Conservation (phyloP, 805 yeast genomes). For the Candida oleophila region DNA sequence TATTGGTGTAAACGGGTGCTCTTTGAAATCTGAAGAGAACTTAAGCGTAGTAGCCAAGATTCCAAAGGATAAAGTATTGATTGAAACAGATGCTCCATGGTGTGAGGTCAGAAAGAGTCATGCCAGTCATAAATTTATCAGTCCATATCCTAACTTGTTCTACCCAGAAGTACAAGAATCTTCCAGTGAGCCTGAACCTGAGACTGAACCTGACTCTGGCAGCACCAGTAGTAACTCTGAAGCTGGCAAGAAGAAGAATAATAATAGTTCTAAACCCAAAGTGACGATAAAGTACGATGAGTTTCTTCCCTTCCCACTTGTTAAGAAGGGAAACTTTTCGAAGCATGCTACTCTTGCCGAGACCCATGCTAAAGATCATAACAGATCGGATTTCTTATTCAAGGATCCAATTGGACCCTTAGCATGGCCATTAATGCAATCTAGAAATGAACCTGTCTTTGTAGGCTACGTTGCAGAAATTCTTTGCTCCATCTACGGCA, state of each 20-base stretch:
- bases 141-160: constrained; percentile 53
- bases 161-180: constrained; percentile 60
- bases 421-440: constrained; percentile 58
- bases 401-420: constrained; percentile 21
- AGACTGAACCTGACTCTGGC: neutral
- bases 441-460: constrained; percentile 90
- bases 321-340: constrained; percentile 61
- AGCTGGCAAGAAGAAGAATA: constrained; percentile 11
- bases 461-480: constrained; percentile 74
- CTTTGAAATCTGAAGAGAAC: constrained; percentile 76
- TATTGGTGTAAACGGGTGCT: constrained; percentile 91
- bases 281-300: constrained; percentile 40
- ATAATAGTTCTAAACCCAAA: constrained; percentile 16
- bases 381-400: constrained; percentile 18
- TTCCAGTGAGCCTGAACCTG: too few relatives aligned
- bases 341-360: constrained; percentile 25
- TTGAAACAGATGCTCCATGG: constrained; percentile 99
- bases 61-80: constrained; percentile 70
- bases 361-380: constrained; percentile 10
- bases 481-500: constrained; percentile 30
- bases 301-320: constrained; percentile 57
- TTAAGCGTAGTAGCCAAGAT: constrained; percentile 60
- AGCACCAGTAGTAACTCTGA: neutral
- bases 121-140: constrained; percentile 53
- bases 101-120: constrained; percentile 88